These are phyloP conservation scores for Ceratonia siliqua DNA, from an alignment of 306 rosid genomes.

Conservation along the genomic window DNA sequence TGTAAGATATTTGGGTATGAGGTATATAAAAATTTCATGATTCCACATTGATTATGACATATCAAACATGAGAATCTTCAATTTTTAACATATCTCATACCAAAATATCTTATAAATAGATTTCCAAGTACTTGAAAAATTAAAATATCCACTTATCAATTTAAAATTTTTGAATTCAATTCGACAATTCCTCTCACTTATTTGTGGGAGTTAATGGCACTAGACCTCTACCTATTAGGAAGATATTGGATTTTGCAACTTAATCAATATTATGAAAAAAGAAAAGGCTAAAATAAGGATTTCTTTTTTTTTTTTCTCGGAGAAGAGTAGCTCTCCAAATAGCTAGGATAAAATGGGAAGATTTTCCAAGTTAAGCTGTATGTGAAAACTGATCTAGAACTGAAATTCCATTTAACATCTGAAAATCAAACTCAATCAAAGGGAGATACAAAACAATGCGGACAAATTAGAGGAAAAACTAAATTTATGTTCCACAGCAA, in stretches of 20 bases:
- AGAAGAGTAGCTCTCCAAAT: neutral
- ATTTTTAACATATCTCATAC: neutral
- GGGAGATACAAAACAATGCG: neutral
- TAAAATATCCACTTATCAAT: neutral
- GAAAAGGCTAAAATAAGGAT: neutral
- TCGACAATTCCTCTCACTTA: neutral
- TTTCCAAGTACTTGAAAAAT: neutral
- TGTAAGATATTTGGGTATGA: too few species aligned
- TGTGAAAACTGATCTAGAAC: neutral
- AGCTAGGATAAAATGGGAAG: neutral
- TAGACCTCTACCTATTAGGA: neutral
- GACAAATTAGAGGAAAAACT: neutral
- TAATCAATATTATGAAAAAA: neutral
- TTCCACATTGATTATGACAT: neutral
- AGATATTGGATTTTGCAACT: neutral
- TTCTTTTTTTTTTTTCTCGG: neutral
- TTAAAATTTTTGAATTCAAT: neutral
- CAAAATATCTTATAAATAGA: neutral
- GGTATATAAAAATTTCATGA: too few species aligned
- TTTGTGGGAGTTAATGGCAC: neutral
- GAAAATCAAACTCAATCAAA: slow-evolving; percentile 9
- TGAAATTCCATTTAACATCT: neutral
- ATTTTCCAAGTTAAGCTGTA: neutral
- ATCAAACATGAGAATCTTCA: neutral
- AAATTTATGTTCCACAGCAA: neutral